Conservation (phyloP, 1,284 basidiomycete genomes). For the Chiua sp. region DNA sequence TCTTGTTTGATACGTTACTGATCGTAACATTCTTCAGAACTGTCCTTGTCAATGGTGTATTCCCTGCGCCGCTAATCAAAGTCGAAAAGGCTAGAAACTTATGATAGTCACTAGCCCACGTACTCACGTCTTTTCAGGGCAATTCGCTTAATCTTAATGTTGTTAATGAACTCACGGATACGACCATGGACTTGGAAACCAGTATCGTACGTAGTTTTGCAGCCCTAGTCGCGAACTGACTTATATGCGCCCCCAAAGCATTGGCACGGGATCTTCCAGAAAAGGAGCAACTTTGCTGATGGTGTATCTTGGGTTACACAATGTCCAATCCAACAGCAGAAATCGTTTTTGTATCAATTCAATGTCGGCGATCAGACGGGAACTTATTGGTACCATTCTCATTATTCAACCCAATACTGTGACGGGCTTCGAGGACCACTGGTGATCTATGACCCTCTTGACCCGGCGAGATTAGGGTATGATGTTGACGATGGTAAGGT, state of each 20-base stretch:
- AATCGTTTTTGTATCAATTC: background rate
- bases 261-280: background rate
- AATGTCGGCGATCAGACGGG: background rate
- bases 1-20: background rate
- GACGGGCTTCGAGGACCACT: background rate
- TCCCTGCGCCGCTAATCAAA: too few relatives aligned
- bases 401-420: background rate
- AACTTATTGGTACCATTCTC: background rate
- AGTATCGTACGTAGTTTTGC: background rate
- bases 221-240: background rate
- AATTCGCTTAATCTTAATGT: background rate
- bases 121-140: background rate
- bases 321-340: too few relatives aligned
- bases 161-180: background rate
- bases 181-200: background rate
- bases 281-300: background rate
- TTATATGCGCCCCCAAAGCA: background rate
- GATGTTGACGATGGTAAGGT: background rate
- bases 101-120: background rate
- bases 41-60: too few relatives aligned
- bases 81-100: background rate
- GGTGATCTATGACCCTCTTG: background rate
- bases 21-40: background rate
- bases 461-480: background rate
- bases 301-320: background rate